These are phyloP conservation scores for Aegilops sharonensis DNA, from an alignment of 176 grass and related monocot species.

Conservation along the genomic window DNA sequence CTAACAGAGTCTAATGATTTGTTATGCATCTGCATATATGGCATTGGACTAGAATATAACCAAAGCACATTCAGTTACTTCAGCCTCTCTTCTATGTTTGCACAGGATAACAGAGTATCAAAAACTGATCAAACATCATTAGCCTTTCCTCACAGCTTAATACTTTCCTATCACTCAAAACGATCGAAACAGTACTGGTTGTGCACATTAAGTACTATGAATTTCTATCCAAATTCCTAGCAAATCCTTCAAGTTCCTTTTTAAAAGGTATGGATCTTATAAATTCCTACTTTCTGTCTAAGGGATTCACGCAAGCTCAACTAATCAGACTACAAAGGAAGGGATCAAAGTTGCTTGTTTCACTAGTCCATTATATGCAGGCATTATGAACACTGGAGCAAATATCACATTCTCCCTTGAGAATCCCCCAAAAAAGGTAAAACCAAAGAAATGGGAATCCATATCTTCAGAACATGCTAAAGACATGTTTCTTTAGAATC, in stretches of 20 bases:
- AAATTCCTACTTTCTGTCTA: background rate
- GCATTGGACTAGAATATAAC: background rate
- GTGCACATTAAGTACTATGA: slow-evolving; percentile 17
- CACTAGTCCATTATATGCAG: background rate
- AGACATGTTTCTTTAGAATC: slow-evolving; percentile 34
- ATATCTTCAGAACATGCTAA: slow-evolving; percentile 24
- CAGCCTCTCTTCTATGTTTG: background rate
- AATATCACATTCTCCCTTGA: background rate
- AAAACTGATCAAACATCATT: background rate
- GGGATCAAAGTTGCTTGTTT: background rate
- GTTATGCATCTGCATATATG: background rate
- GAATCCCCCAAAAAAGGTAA: background rate
- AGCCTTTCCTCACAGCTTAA: background rate
- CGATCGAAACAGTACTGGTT: background rate
- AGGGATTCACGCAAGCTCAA: background rate
- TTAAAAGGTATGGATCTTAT: background rate
- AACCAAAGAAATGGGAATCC: slow-evolving; percentile 21
- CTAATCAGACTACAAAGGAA: background rate
- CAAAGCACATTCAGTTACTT: background rate
- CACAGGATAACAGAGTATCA: background rate
- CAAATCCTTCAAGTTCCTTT: slow-evolving; percentile 18
- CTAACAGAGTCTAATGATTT: background rate
- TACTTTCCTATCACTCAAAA: background rate
- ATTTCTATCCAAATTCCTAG: background rate
- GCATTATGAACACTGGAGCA: background rate